phyloP scores from a whole-genome alignment of 306 rosid species.

The Dalbergia cochinchinensis region DNA sequence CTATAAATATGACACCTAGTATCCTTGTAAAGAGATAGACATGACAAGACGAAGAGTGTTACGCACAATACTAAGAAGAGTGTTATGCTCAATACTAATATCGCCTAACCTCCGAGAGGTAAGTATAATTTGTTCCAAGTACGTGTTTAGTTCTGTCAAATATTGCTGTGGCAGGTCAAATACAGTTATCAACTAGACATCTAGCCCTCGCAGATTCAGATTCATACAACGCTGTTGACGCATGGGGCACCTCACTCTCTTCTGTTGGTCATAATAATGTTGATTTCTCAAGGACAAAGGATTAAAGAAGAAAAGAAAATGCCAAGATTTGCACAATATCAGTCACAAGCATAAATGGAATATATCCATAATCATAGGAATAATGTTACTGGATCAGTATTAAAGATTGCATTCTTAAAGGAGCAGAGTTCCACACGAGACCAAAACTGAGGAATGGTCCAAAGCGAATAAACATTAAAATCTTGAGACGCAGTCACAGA shows the following conservation, averaged over 20 bases:
- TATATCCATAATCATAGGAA: not conserved
- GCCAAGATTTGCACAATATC: not conserved
- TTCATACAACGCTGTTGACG: not conserved
- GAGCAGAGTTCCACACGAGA: not conserved
- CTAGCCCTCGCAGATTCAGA: not conserved
- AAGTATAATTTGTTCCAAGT: too few species aligned
- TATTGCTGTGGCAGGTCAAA: not conserved
- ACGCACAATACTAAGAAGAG: too few species aligned
- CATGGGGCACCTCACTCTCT: not conserved
- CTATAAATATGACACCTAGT: too few species aligned
- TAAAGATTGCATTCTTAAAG: not conserved
- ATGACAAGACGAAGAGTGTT: too few species aligned
- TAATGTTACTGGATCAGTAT: not conserved
- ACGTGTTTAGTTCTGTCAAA: not conserved
- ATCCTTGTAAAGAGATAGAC: too few species aligned
- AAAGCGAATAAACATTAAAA: slow-evolving; percentile 41
- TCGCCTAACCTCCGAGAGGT: too few species aligned
- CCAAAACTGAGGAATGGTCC: not conserved
- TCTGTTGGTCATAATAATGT: not conserved
- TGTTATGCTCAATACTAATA: too few species aligned
- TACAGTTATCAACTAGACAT: not conserved
- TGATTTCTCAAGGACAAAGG: not conserved
- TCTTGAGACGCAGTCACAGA: slow-evolving; percentile 19
- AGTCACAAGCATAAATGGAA: slow-evolving; percentile 9
- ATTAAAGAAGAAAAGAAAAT: not conserved